Evolutionary conservation across 2,329 filamentous ascomycete genomes (phyloP).

Genomic region (Pyricularia sp.): DNA sequence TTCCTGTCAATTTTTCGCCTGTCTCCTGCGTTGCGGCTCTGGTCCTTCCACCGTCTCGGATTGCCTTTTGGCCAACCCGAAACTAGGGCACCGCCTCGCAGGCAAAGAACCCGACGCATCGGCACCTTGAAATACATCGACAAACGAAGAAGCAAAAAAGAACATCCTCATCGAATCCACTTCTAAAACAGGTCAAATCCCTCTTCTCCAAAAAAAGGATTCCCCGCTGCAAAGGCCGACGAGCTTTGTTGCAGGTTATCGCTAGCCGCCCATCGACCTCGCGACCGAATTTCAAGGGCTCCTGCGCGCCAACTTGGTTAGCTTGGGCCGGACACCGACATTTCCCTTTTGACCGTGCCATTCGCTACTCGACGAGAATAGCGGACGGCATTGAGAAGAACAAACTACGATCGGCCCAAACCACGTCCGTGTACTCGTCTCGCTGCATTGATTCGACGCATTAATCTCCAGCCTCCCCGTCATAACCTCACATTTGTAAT

Average conservation of each 20-base stretch:
- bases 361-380: not conserved
- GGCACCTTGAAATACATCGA: not conserved
- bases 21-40: not conserved
- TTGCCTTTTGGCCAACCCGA: not conserved
- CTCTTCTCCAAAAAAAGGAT: not conserved
- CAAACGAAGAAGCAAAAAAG: not conserved
- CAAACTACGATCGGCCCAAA: not conserved
- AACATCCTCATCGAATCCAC: not conserved
- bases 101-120: not conserved
- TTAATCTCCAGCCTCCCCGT: conserved; percentile 4
- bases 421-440: not conserved
- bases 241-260: not conserved
- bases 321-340: conserved; percentile 2
- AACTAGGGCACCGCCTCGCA: not conserved
- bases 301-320: not conserved
- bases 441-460: conserved; percentile 8
- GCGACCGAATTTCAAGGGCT: not conserved
- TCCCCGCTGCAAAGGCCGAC: not conserved
- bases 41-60: not conserved
- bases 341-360: conserved; percentile 1
- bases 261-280: conserved; percentile 1
- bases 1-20: not conserved
- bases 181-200: not conserved
- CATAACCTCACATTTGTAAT: not conserved
- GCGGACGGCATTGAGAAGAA: not conserved